Evolutionary conservation across 2,329 filamentous ascomycete species (phyloP).

Genomic region (Cladophialophora bantiana): DNA sequence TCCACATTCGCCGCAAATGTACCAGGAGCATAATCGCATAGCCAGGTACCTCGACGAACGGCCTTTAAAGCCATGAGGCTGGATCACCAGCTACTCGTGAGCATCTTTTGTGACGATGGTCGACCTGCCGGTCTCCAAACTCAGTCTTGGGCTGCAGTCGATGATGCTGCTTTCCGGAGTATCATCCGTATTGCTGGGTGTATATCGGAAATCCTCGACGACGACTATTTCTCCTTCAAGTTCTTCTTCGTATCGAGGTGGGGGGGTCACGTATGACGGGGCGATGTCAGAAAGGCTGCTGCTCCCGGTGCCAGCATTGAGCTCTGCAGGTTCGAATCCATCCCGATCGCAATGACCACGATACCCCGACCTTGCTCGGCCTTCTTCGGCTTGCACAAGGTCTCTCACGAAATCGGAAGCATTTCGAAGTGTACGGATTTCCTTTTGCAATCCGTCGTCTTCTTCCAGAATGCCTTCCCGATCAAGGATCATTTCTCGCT

Average conservation of each 20-base stretch:
- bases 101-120: constrained; percentile 34
- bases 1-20: background rate
- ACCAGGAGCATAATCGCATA: background rate
- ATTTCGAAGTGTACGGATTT: constrained; percentile 59
- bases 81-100: background rate
- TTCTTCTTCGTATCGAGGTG: constrained; percentile 54
- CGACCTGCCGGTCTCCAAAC: constrained; percentile 48
- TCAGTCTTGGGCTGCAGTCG: constrained; percentile 50
- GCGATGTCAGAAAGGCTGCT: constrained; percentile 29
- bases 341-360: constrained; percentile 14
- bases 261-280: constrained; percentile 42
- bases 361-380: constrained; percentile 30
- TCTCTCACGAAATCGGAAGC: constrained; percentile 62
- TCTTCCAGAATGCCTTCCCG: constrained; percentile 56
- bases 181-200: constrained; percentile 41
- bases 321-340: constrained; percentile 23
- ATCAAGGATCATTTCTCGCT: constrained; percentile 56
- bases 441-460: constrained; percentile 55
- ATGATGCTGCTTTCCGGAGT: constrained; percentile 52
- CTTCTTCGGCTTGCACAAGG: constrained; percentile 53
- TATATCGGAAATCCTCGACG: constrained; percentile 53
- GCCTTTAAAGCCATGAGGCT: background rate
- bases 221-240: constrained; percentile 48
- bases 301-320: constrained; percentile 38
- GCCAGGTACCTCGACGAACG: background rate